These are phyloP conservation scores for Phytophthora pseudosyringae DNA, from an alignment of 352 stramenopile genomes.

Conservation along the genomic window DNA sequence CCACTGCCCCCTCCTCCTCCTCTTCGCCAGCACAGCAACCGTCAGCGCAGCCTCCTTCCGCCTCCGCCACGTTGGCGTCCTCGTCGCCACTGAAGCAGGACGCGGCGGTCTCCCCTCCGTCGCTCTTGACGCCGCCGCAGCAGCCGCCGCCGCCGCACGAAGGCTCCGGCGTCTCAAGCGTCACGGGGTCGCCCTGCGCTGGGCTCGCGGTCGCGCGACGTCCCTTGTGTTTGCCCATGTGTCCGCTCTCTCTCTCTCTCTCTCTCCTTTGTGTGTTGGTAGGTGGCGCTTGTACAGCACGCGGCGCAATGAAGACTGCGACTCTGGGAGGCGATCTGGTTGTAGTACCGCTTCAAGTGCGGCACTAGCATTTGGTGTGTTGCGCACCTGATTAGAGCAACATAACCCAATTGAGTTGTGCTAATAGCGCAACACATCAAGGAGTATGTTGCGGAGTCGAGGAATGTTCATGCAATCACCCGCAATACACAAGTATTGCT, in stretches of 20 bases:
- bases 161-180: neutral
- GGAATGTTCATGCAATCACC: neutral
- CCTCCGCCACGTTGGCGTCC: conserved; percentile 2
- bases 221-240: conserved; percentile 29
- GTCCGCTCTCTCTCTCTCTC: neutral
- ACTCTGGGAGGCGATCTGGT: conserved; percentile 1
- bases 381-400: conserved; percentile 9
- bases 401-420: neutral
- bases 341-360: conserved; percentile 3
- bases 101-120: conserved; percentile 28
- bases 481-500: no score
- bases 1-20: neutral
- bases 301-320: conserved; percentile 16
- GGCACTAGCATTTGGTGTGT: neutral
- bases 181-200: neutral
- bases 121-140: conserved; percentile 25
- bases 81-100: conserved; percentile 34
- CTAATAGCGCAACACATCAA: no score
- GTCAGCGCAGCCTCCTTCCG: conserved; percentile 2
- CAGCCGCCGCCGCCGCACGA: conserved; percentile 4
- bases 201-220: neutral
- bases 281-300: neutral
- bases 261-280: neutral
- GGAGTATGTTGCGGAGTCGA: neutral
- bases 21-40: conserved; percentile 6